Base-by-base conservation (phyloP, 148 eudicot genomes). In the Rhododendron williamsianum region DNA sequence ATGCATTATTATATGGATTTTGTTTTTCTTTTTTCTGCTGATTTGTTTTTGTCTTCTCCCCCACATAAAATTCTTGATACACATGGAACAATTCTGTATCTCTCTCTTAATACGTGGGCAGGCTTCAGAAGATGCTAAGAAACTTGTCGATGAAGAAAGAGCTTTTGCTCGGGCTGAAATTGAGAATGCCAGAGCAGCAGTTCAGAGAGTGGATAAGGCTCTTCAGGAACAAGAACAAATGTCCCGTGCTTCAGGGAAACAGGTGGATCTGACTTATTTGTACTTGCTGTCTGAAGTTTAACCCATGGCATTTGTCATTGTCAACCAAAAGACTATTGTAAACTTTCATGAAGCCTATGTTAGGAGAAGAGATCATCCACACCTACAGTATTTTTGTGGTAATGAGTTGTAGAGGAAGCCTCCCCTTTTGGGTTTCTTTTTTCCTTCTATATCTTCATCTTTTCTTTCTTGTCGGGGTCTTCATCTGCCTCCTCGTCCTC, bases 51-150 rank as follows among this genome's bases (percentile, higher is more conserved):
- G 65, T 58, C 67, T 80, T 69, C 74, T 72, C 72, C 58, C 58
- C 41, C 78, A 30, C 21, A 82, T n/a, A 36, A 51, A 84, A 33
- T 6, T 72, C 51, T 27, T 78, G n/a, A 63, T 77, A 23, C 58
- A 19, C 21, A 21, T n/a, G 49, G 30, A 60, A 46, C 46, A 21
- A 9, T 30, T 48, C 83, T 69, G 80, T 38, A 7, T 79, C 45
- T 52, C 52, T 19, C 52, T 72, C 2, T 8, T 8, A 69, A 33
- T 84, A 78, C 51, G 35, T 79, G 21, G 86, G 58, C 85, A 97
- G 99, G 99, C 99, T 69, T 97, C 99, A 67, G 98, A 95, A 87
- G 98, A 97, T 91, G 99, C 99, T 83, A 97, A 97, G 86, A 95
- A 90, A 85, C 98, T 95, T 89, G 99, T 97, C 81, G 99, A 97